Conservation (phyloP, 768 basidiomycete genomes). For the Mrakia hoshinonis region DNA sequence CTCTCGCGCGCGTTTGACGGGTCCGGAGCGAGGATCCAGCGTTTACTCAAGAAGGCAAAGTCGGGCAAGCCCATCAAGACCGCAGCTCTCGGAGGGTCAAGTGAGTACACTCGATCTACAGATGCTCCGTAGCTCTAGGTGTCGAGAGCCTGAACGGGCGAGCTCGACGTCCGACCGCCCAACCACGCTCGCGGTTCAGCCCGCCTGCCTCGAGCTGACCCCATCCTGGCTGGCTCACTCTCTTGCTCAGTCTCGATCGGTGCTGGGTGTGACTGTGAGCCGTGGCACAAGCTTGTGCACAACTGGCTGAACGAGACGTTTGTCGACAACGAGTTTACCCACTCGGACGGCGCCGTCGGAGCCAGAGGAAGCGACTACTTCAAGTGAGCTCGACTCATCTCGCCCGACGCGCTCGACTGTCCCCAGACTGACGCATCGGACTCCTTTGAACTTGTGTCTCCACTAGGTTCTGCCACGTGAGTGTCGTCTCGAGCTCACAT, state of each 20-base stretch:
- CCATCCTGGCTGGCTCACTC: not conserved
- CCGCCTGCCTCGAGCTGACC: not conserved
- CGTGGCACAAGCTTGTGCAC: not conserved
- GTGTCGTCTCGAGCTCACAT: too few relatives aligned
- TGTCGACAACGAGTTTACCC: not conserved
- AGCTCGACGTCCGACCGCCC: not conserved
- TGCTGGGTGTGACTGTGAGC: not conserved
- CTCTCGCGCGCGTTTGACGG: conserved; percentile 11
- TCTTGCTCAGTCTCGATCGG: not conserved
- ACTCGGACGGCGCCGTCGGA: conserved; percentile 3
- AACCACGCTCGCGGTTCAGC: not conserved
- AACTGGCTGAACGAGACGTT: conserved; percentile 4
- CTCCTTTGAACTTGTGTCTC: not conserved
- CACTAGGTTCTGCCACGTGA: not conserved
- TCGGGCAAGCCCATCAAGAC: not conserved
- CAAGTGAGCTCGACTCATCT: not conserved
- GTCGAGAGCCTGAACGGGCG: not conserved
- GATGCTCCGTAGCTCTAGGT: not conserved
- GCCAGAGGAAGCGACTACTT: conserved; percentile 10
- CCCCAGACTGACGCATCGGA: too few relatives aligned
- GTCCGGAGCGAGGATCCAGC: not conserved
- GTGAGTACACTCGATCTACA: not conserved
- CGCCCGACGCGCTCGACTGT: too few relatives aligned
- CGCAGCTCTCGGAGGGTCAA: conserved; percentile 8
- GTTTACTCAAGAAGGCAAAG: conserved; percentile 7